Evolutionary conservation across 306 rosid species (phyloP), one percentile per base, ranked within the genome.

Genomic region (Sindora glabra): DNA sequence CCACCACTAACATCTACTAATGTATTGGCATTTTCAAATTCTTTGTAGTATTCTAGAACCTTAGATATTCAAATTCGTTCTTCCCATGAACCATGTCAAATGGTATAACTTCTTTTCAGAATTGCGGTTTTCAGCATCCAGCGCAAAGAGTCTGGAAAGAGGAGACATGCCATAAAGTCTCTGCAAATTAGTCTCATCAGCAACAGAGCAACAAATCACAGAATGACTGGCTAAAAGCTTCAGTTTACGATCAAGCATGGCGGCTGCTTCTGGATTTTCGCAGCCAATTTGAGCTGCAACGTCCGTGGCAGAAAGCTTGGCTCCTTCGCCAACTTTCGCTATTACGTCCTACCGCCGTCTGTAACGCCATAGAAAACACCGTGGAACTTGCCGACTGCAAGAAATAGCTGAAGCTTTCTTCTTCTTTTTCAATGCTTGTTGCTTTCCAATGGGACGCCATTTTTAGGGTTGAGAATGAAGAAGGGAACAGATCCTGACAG

Each of bases 1-100:
- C 87, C 80, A 59, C 86, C 89, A 13, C 89, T 86, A 66, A 86
- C 84, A 69, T 87, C 90, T 9, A 83, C 86, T 0, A 83, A 18
- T 40, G 19, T 75, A 5, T 65, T 49, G 5, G 79, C 27, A 14
- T 65, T 11, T 15, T 61, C 64, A 62, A 87, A 72, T 84, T n/a
- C n/a, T n/a, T n/a, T n/a, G n/a, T n/a, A n/a, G n/a, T n/a, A n/a
- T n/a, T n/a, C n/a, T n/a, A n/a, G 80, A 25, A 75, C 15, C 26
- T 55, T 77, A n/a, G n/a, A n/a, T n/a, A n/a, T n/a, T n/a, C n/a
- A n/a, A n/a, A n/a, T n/a, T n/a, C n/a, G n/a, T n/a, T n/a, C n/a
- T n/a, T n/a, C n/a, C n/a, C n/a, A n/a, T n/a, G n/a, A 22, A 63
- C 83, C 47, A 64, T 74, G 50, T 71, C 24, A 44, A 81, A 81